Conservation (phyloP, 371 early-diverging fungal species). For the Actinomucor elegans region DNA sequence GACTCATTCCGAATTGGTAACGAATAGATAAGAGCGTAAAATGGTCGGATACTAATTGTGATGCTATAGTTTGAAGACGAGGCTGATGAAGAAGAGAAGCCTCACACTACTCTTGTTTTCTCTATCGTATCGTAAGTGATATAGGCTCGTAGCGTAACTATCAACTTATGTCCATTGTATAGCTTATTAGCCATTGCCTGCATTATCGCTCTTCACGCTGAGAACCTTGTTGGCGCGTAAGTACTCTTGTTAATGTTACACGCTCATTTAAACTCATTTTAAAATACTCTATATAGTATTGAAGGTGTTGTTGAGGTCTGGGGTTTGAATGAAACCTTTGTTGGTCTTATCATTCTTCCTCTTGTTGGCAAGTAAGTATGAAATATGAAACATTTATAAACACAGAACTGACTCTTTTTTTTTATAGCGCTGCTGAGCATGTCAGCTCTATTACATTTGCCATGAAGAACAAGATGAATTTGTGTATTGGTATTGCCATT, state of each 20-base stretch:
- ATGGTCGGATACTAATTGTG: too few species aligned
- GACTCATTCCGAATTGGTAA: constrained; percentile 66
- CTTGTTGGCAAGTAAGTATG: constrained; percentile 68
- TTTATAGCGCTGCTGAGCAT: constrained; percentile 61
- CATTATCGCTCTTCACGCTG: constrained; percentile 76
- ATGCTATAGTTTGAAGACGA: constrained; percentile 53
- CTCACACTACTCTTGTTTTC: constrained; percentile 50
- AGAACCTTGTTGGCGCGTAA: constrained; percentile 74
- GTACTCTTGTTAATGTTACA: background rate
- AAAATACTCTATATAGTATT: constrained; percentile 49
- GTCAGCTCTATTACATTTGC: constrained; percentile 83
- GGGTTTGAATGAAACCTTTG: constrained; percentile 76
- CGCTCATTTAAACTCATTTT: background rate
- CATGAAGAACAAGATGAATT: constrained; percentile 88
- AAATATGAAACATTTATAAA: too few species aligned
- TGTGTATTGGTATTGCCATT: constrained; percentile 82
- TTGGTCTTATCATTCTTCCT: constrained; percentile 86
- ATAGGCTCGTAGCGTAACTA: background rate
- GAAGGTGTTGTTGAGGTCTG: constrained; percentile 71
- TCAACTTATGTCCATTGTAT: background rate
- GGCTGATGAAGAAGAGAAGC: constrained; percentile 50
- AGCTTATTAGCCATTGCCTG: constrained; percentile 56
- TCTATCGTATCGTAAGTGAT: constrained; percentile 29
- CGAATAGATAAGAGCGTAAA: constrained; percentile 2
- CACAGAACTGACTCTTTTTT: too few species aligned